These are phyloP conservation scores for Pseudonectria buxi DNA, from an alignment of 2,329 filamentous ascomycete genomes.

Conservation along the genomic window DNA sequence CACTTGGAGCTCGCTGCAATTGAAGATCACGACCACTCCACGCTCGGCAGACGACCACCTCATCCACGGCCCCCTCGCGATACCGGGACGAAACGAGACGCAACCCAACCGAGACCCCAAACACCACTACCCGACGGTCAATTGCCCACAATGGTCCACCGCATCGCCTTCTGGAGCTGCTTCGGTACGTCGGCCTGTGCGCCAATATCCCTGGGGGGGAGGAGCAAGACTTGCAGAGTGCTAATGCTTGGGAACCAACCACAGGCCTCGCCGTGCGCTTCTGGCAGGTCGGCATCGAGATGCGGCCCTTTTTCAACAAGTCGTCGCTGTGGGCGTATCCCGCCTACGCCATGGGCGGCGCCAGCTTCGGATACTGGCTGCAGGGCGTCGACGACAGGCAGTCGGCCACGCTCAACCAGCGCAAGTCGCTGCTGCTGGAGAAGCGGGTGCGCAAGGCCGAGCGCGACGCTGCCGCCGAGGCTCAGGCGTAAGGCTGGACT, in stretches of 20 bases:
- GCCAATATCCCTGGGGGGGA: too few relatives aligned
- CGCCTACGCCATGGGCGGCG: slow-evolving; percentile 76
- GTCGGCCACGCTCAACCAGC: slow-evolving; percentile 66
- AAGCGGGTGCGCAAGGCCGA: slow-evolving; percentile 68
- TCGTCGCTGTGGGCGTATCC: slow-evolving; percentile 88
- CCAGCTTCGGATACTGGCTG: slow-evolving; percentile 95
- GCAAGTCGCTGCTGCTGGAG: slow-evolving; percentile 75
- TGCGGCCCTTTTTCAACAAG: slow-evolving; percentile 86
- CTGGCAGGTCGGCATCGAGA: slow-evolving; percentile 98
- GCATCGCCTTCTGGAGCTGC: slow-evolving; percentile 76
- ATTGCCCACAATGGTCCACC: slow-evolving; percentile 48
- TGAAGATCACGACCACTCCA: slow-evolving; percentile 22
- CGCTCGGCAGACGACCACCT: slow-evolving; percentile 15
- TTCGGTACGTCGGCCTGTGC: slow-evolving; percentile 63
- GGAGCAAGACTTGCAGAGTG: neutral
- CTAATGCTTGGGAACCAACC: neutral
- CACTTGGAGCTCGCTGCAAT: slow-evolving; percentile 18
- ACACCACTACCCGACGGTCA: slow-evolving; percentile 14
- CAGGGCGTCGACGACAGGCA: slow-evolving; percentile 83
- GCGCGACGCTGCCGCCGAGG: slow-evolving; percentile 30
- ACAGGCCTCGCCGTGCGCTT: slow-evolving; percentile 86
- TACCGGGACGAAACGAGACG: slow-evolving; percentile 10
- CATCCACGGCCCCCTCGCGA: slow-evolving; percentile 12
- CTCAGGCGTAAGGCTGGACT: too few relatives aligned
- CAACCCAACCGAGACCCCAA: slow-evolving; percentile 8